These are phyloP conservation scores for Flagelloscypha sp. DNA, from an alignment of 768 basidiomycete species.

Conservation along the genomic window DNA sequence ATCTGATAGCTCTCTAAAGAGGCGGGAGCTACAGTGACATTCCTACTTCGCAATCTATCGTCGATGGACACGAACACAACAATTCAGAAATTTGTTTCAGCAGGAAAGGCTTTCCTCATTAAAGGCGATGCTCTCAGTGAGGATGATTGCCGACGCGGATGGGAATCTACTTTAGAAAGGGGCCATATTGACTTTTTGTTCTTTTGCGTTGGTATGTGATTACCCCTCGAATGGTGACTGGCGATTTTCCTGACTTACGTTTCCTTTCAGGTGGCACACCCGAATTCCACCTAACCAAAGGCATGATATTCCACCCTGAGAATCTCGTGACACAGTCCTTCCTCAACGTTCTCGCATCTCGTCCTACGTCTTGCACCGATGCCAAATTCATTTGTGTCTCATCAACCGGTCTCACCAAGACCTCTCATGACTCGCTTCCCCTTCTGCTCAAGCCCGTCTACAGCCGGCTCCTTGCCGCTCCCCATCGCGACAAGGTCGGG, in stretches of 20 bases:
- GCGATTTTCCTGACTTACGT: too few species aligned
- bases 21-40: conserved; percentile 36
- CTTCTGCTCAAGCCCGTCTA: conserved; percentile 42
- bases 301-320: conserved; percentile 37
- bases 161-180: too few species aligned
- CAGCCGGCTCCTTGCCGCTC: conserved; percentile 28
- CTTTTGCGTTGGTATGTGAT: too few species aligned
- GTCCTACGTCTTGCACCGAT: conserved; percentile 30
- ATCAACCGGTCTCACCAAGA: conserved; percentile 40
- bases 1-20: conserved; percentile 17
- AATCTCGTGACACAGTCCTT: conserved; percentile 54
- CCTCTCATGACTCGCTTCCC: conserved; percentile 39
- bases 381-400: conserved; percentile 50
- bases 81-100: conserved; percentile 26
- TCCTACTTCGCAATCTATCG: conserved; percentile 28
- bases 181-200: too few species aligned
- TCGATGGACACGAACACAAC: conserved; percentile 30
- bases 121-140: conserved; percentile 34
- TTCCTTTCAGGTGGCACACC: conserved; percentile 40
- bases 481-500: conserved; percentile 57
- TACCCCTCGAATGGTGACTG: too few species aligned
- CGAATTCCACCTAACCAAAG: conserved; percentile 37
- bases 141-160: conserved; percentile 30
- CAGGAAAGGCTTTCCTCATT: conserved; percentile 30
- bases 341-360: conserved; percentile 46